Conservation (phyloP, 352 stramenopile genomes). For the Globisporangium recalcitrans region DNA sequence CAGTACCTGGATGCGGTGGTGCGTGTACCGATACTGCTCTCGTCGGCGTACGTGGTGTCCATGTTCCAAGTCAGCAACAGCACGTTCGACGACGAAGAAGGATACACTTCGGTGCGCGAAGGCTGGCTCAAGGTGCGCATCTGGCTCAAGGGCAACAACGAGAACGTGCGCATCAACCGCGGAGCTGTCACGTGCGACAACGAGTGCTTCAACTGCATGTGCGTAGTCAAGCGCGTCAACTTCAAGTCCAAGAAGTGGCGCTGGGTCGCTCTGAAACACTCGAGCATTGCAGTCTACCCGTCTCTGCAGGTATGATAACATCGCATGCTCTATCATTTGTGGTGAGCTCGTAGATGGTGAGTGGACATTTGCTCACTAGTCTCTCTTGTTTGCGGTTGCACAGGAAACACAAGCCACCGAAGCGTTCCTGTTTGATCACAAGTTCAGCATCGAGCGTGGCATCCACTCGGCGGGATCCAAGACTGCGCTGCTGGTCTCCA, state of each 20-base stretch:
- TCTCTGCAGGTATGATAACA: conserved; percentile 44
- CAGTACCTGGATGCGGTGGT: conserved; percentile 67
- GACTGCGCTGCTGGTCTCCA: conserved; percentile 72
- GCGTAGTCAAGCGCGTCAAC: conserved; percentile 79
- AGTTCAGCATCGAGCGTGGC: conserved; percentile 77
- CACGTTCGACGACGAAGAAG: conserved; percentile 83
- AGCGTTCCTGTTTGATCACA: conserved; percentile 76
- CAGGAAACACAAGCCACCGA: conserved; percentile 56
- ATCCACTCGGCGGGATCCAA: conserved; percentile 76
- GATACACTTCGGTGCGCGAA: conserved; percentile 72
- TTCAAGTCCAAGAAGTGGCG: conserved; percentile 78
- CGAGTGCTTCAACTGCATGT: conserved; percentile 88
- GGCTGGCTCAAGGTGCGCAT: conserved; percentile 79
- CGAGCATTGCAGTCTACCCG: conserved; percentile 70
- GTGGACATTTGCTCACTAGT: neutral
- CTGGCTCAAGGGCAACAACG: conserved; percentile 81
- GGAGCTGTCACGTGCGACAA: conserved; percentile 76
- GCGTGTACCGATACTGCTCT: conserved; percentile 52
- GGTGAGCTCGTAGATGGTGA: too few relatives aligned
- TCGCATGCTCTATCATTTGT: too few relatives aligned
- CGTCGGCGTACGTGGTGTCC: conserved; percentile 64
- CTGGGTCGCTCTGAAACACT: conserved; percentile 82
- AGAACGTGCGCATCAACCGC: conserved; percentile 83
- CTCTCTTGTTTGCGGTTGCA: too few relatives aligned
- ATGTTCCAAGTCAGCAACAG: conserved; percentile 83